These are phyloP conservation scores for Penicillium angulare DNA, from an alignment of 495 filamentous ascomycete genomes.

Conservation along the genomic window DNA sequence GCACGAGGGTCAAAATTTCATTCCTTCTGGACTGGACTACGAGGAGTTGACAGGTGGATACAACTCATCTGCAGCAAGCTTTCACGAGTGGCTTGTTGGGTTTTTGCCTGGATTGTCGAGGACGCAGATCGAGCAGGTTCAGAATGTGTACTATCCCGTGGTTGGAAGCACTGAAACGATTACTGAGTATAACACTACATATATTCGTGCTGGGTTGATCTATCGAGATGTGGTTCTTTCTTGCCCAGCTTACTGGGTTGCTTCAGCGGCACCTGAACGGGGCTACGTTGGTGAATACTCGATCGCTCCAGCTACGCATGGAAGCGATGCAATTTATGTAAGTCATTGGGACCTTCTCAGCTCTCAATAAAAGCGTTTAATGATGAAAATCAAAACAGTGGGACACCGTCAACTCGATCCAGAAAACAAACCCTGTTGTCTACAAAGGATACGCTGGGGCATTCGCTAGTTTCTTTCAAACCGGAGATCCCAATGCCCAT, in stretches of 20 bases:
- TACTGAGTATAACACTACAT: slow-evolving; percentile 43
- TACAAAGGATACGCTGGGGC: slow-evolving; percentile 60
- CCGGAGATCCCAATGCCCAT: slow-evolving; percentile 56
- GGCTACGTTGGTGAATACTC: slow-evolving; percentile 59
- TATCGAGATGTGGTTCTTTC: slow-evolving; percentile 60
- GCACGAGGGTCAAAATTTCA: slow-evolving; percentile 60
- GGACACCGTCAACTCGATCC: slow-evolving; percentile 55
- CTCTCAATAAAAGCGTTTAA: too few species aligned
- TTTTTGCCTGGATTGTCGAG: slow-evolving; percentile 49
- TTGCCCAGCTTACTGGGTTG: slow-evolving; percentile 59
- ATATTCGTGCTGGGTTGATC: slow-evolving; percentile 50
- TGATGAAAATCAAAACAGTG: slow-evolving; percentile 38
- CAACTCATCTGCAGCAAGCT: slow-evolving; percentile 45
- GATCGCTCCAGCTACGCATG: slow-evolving; percentile 58
- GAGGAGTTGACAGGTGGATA: slow-evolving; percentile 30
- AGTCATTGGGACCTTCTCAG: neutral
- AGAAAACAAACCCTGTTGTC: slow-evolving; percentile 48
- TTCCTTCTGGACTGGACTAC: slow-evolving; percentile 47
- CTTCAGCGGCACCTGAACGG: slow-evolving; percentile 37
- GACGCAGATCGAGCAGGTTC: slow-evolving; percentile 34
- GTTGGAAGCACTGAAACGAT: slow-evolving; percentile 43
- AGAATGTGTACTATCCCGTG: slow-evolving; percentile 44
- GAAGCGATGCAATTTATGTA: slow-evolving; percentile 57
- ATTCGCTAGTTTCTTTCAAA: slow-evolving; percentile 58
- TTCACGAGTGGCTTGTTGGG: slow-evolving; percentile 48